Conservation (phyloP, 1,284 basidiomycete species). For the Tranzscheliella williamsii region DNA sequence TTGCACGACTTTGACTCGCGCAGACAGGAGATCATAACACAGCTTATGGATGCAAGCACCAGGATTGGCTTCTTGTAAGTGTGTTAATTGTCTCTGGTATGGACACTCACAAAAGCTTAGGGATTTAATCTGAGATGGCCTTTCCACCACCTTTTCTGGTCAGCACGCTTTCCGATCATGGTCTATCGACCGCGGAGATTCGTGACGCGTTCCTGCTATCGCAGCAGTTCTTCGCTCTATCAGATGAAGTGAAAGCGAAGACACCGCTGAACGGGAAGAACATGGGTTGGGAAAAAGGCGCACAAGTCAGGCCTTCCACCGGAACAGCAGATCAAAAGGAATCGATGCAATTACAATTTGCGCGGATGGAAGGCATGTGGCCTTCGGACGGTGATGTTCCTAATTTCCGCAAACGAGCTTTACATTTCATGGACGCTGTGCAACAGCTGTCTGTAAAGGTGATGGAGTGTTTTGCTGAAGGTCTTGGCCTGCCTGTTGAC, state of each 20-base stretch:
- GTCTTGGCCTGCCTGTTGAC: slow-evolving; percentile 65
- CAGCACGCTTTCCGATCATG: slow-evolving; percentile 62
- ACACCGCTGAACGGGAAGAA: slow-evolving; percentile 67
- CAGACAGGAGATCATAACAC: slow-evolving; percentile 40
- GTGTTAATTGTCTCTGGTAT: too few species aligned
- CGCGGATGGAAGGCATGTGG: slow-evolving; percentile 65
- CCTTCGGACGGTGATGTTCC: slow-evolving; percentile 67
- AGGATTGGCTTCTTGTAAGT: slow-evolving; percentile 51
- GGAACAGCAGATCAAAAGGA: slow-evolving; percentile 64
- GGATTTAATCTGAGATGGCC: too few species aligned
- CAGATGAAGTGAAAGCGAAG: slow-evolving; percentile 66
- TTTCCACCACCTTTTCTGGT: too few species aligned
- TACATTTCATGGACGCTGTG: slow-evolving; percentile 66
- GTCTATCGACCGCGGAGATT: slow-evolving; percentile 64
- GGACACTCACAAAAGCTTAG: too few species aligned
- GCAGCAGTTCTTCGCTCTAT: slow-evolving; percentile 66
- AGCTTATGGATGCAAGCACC: slow-evolving; percentile 42
- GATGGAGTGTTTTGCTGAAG: slow-evolving; percentile 61
- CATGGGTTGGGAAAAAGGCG: slow-evolving; percentile 59
- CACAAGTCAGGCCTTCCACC: slow-evolving; percentile 63
- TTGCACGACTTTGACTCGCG: slow-evolving; percentile 44
- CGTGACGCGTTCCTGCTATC: slow-evolving; percentile 67
- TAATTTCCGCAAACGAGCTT: slow-evolving; percentile 66
- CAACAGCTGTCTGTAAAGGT: slow-evolving; percentile 67
- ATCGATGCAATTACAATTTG: slow-evolving; percentile 64